Conservation (phyloP, 208 protist genomes). For the Zelonia costaricensis region DNA sequence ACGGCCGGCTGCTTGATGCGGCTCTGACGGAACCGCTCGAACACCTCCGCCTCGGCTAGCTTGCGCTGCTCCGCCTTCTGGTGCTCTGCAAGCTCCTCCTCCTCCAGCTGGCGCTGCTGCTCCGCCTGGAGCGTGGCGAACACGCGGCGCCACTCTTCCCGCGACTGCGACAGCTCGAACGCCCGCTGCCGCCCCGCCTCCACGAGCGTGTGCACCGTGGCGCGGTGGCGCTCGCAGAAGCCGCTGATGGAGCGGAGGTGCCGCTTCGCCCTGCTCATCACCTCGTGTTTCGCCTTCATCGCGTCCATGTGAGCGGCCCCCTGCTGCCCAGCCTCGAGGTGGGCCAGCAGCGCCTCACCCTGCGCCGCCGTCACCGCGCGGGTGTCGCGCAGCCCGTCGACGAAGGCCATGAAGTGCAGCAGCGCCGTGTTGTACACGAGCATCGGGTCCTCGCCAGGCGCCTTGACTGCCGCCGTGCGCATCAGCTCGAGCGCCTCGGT, state of each 20-base stretch:
- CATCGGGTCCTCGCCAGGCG: constrained; percentile 33
- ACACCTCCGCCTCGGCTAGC: constrained; percentile 33
- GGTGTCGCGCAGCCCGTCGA: constrained; percentile 34
- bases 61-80: constrained; percentile 43
- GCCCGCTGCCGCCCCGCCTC: constrained; percentile 43
- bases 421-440: constrained; percentile 75
- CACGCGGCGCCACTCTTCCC: constrained; percentile 47
- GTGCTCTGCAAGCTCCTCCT: constrained; percentile 30
- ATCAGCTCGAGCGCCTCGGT: constrained; percentile 63
- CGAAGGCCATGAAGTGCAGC: constrained; percentile 72
- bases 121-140: constrained; percentile 46
- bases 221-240: constrained; percentile 57
- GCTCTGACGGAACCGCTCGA: constrained; percentile 38
- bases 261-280: constrained; percentile 37
- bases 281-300: constrained; percentile 26
- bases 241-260: constrained; percentile 38
- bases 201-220: constrained; percentile 44
- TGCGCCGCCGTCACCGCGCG: constrained; percentile 38
- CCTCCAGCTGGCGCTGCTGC: constrained; percentile 35
- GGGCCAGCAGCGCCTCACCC: constrained; percentile 38
- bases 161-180: constrained; percentile 37
- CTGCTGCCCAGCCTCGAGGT: constrained; percentile 41
- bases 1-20: constrained; percentile 17
- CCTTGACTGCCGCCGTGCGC: constrained; percentile 28
- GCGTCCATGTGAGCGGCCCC: constrained; percentile 35